Evolutionary conservation across 2,329 filamentous ascomycete genomes (phyloP).

Genomic region (Cucurbitaria berberidis): DNA sequence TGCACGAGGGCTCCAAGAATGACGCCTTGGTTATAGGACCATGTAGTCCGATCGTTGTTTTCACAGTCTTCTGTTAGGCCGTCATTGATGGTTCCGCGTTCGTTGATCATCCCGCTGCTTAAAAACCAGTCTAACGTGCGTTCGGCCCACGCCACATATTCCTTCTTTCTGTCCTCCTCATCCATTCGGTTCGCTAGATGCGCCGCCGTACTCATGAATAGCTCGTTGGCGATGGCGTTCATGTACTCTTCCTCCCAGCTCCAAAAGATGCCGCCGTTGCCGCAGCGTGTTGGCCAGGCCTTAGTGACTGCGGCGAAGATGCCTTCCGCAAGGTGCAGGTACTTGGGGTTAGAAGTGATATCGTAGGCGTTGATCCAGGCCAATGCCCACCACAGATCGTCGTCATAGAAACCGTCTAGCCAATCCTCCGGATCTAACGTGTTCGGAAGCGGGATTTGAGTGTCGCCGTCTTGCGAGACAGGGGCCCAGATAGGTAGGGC

Average conservation of each 20-base stretch:
- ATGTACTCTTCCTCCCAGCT: constrained; percentile 54
- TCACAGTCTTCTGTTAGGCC: constrained; percentile 59
- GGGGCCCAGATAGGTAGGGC: not conserved
- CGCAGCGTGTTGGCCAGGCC: constrained; percentile 49
- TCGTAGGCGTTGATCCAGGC: constrained; percentile 64
- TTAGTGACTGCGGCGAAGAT: constrained; percentile 58
- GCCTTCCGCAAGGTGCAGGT: constrained; percentile 55
- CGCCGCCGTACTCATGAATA: constrained; percentile 62
- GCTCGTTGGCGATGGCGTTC: constrained; percentile 63
- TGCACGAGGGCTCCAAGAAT: constrained; percentile 65
- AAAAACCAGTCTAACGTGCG: constrained; percentile 61
- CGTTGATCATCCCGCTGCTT: constrained; percentile 55
- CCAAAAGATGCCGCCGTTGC: constrained; percentile 59
- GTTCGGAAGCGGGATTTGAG: constrained; percentile 11
- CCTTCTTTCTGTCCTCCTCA: constrained; percentile 38
- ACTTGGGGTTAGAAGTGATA: constrained; percentile 53
- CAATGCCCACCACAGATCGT: constrained; percentile 59
- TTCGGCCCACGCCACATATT: constrained; percentile 56
- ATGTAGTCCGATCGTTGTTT: constrained; percentile 57
- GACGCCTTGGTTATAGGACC: constrained; percentile 68
- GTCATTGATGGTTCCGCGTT: constrained; percentile 60
- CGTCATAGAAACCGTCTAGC: constrained; percentile 58
- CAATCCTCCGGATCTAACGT: constrained; percentile 37
- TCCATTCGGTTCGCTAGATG: constrained; percentile 59
- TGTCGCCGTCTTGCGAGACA: constrained; percentile 3